Percentiles rank a stretch among this genome's conserved stretches.
These are phyloP conservation scores for Pelargonium cotyledonis DNA, from an alignment of 441 rosid genomes.

Conservation along the genomic window DNA sequence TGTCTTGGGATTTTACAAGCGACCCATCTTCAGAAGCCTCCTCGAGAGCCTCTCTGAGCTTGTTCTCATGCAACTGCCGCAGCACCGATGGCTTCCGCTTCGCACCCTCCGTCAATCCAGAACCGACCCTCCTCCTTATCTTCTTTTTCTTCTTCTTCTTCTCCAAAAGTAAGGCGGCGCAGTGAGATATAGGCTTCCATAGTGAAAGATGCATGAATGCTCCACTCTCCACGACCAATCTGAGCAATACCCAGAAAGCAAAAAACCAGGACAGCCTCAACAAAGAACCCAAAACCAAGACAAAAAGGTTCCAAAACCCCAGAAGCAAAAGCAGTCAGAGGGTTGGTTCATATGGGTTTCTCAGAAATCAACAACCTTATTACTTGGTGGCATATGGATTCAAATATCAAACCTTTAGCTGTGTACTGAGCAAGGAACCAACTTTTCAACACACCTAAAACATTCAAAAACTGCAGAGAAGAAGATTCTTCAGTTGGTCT, in stretches of 20 bases:
- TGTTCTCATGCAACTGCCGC: slow-evolving; percentile 52
- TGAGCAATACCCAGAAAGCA: slow-evolving; percentile 12
- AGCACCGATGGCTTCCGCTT: slow-evolving; percentile 42
- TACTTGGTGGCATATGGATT: slow-evolving; percentile 9
- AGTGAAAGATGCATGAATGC: slow-evolving; percentile 59
- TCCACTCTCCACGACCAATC: slow-evolving; percentile 16
- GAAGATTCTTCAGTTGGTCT: slow-evolving; percentile 26
- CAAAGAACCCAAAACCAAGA: slow-evolving; percentile 11
- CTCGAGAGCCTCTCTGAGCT: slow-evolving; percentile 59
- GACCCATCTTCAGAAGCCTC: slow-evolving; percentile 63
- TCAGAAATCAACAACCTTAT: slow-evolving; percentile 23
- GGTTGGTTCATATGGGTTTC: slow-evolving; percentile 14
- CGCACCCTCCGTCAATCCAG: slow-evolving; percentile 35
- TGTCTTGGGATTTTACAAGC: slow-evolving; percentile 49
- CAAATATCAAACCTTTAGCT: slow-evolving; percentile 15
- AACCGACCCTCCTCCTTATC: slow-evolving; percentile 41
- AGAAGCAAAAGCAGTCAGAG: slow-evolving; percentile 21
- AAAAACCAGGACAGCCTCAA: slow-evolving; percentile 10
- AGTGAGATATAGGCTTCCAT: slow-evolving; percentile 66
- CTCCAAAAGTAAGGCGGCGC: slow-evolving; percentile 46
- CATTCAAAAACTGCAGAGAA: slow-evolving; percentile 32
- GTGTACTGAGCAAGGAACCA: slow-evolving; percentile 10
- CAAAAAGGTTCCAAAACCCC: slow-evolving; percentile 23
- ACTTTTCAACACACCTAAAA: slow-evolving; percentile 28
- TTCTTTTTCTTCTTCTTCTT: slow-evolving; percentile 29